Evolutionary conservation across 345 rosid genomes (phyloP).

Genomic region (Eucalyptus viminalis): DNA sequence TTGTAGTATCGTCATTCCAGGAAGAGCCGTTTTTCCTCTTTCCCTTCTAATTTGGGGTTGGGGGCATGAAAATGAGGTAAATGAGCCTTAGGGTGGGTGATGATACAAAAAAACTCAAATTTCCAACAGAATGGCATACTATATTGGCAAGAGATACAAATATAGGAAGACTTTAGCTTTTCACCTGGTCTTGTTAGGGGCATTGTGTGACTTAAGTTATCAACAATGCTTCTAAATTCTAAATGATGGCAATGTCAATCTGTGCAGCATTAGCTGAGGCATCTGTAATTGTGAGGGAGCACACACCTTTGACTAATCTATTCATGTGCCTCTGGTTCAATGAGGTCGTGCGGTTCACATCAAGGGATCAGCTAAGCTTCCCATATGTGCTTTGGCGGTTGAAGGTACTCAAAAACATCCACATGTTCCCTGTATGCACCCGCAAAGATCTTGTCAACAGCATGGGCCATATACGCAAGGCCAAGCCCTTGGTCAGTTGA

Average conservation of each 20-base stretch:
- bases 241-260: neutral
- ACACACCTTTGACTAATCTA: constrained; percentile 55
- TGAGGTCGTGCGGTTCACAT: constrained; percentile 86
- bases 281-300: constrained; percentile 84
- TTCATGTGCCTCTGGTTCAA: constrained; percentile 98
- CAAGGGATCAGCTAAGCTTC: constrained; percentile 92
- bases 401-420: constrained; percentile 52
- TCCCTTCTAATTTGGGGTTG: neutral
- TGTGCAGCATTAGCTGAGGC: constrained; percentile 82
- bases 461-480: constrained; percentile 83
- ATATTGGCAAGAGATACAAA: neutral
- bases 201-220: neutral
- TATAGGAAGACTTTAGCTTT: neutral
- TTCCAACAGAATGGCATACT: neutral
- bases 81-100: neutral
- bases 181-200: neutral
- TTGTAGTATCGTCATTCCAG: neutral
- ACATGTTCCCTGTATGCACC: constrained; percentile 81
- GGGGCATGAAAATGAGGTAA: neutral
- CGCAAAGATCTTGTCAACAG: constrained; percentile 93
- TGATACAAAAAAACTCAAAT: neutral
- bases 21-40: neutral
- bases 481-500: constrained; percentile 43
- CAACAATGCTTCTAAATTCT: neutral
- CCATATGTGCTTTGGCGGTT: constrained; percentile 88